phyloP scores from a whole-genome alignment of 805 yeast species.

The Hanseniaspora jakobsenii region DNA sequence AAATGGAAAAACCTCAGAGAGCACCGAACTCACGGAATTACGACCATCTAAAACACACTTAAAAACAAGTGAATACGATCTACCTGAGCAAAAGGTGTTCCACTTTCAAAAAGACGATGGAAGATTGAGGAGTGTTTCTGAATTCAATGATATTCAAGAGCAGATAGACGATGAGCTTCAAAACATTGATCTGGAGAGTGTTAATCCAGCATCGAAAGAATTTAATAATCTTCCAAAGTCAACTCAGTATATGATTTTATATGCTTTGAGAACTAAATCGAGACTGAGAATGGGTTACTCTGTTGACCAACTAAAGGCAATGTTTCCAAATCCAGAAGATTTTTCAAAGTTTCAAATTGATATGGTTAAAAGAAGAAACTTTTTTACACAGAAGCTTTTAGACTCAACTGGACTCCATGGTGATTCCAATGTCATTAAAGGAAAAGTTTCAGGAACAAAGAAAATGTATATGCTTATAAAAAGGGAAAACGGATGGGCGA shows the following conservation, averaged over 20 bases:
- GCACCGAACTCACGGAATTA: no score
- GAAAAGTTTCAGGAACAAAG: conserved; percentile 70
- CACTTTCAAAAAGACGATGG: conserved; percentile 46
- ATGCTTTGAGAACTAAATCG: conserved; percentile 70
- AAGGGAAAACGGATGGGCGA: conserved; percentile 74
- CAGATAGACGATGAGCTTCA: conserved; percentile 51
- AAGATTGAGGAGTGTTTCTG: conserved; percentile 63
- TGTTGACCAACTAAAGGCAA: conserved; percentile 68
- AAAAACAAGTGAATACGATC: conserved; percentile 70
- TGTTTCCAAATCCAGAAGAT: conserved; percentile 78
- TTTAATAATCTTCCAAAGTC: conserved; percentile 67
- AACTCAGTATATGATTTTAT: conserved; percentile 77
- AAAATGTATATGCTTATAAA: conserved; percentile 61
- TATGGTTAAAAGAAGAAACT: conserved; percentile 85
- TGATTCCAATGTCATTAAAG: conserved; percentile 28
- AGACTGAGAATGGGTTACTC: conserved; percentile 91
- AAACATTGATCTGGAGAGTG: conserved; percentile 53
- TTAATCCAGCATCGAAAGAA: conserved; percentile 75
- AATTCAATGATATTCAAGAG: conserved; percentile 47
- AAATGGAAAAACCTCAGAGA: no score
- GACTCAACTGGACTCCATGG: conserved; percentile 66
- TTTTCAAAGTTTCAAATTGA: conserved; percentile 87
- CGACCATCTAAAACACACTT: conserved; percentile 27
- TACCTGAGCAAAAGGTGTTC: conserved; percentile 58
- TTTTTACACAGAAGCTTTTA: conserved; percentile 76